Percentiles rank a stretch among this genome's conserved stretches.
phyloP scores from a whole-genome alignment of 1,284 basidiomycete species.

The Fomitopsis betulina region DNA sequence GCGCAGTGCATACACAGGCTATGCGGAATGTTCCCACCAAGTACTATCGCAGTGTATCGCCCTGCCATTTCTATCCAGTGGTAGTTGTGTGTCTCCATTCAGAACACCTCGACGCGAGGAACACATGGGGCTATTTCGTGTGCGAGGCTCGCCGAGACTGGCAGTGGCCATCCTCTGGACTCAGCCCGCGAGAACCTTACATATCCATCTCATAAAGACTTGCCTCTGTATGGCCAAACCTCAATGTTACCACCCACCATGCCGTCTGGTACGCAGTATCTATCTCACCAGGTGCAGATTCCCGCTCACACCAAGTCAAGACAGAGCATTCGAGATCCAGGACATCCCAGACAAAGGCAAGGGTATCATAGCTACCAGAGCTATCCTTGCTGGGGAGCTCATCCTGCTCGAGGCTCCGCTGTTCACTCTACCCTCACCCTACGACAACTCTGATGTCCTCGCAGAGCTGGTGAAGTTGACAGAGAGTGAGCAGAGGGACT shows the following conservation, averaged over 20 bases:
- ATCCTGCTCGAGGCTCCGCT: slow-evolving; percentile 24
- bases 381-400: slow-evolving; percentile 19
- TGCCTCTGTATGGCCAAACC: too few relatives aligned
- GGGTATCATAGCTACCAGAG: slow-evolving; percentile 21
- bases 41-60: too few relatives aligned
- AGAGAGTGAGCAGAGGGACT: slow-evolving; percentile 17
- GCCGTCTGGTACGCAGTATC: too few relatives aligned
- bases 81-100: neutral
- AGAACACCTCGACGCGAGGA: neutral
- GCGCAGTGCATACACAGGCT: too few relatives aligned
- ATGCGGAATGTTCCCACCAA: too few relatives aligned
- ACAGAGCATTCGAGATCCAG: neutral
- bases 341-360: slow-evolving; percentile 22
- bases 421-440: slow-evolving; percentile 12
- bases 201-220: too few relatives aligned
- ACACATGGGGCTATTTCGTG: neutral
- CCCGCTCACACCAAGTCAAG: too few relatives aligned
- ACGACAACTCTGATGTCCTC: neutral
- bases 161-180: neutral
- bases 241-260: too few relatives aligned
- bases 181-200: too few relatives aligned
- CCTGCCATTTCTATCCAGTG: neutral
- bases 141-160: neutral
- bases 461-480: slow-evolving; percentile 8
- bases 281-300: too few relatives aligned